These are phyloP conservation scores for Coemansia furcata DNA, from an alignment of 192 early-diverging fungal species.

Conservation along the genomic window DNA sequence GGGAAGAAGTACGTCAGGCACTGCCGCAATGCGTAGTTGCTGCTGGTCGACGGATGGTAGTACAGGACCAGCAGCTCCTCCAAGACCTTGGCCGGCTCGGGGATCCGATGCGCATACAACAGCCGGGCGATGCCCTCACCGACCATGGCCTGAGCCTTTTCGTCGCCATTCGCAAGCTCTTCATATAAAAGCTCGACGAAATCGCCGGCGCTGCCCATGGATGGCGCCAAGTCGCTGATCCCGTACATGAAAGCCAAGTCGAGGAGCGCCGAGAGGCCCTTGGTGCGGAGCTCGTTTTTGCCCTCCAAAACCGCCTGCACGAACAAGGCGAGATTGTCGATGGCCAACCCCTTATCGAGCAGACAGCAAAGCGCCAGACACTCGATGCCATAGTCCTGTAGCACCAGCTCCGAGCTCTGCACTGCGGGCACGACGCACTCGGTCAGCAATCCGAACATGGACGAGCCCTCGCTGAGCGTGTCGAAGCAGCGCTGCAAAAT, in stretches of 20 bases:
- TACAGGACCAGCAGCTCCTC: conserved; percentile 77
- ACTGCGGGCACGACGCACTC: conserved; percentile 72
- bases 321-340: conserved; percentile 73
- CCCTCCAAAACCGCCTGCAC: conserved; percentile 57
- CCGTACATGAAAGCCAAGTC: conserved; percentile 55
- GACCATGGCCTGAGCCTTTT: conserved; percentile 65
- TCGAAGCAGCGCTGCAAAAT: conserved; percentile 68
- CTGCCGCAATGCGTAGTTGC: conserved; percentile 71
- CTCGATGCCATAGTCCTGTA: conserved; percentile 77
- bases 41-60: conserved; percentile 69
- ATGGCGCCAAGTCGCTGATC: conserved; percentile 41
- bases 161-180: conserved; percentile 59
- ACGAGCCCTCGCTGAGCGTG: conserved; percentile 66
- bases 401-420: conserved; percentile 60
- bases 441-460: conserved; percentile 71
- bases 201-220: conserved; percentile 42
- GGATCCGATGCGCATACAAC: conserved; percentile 56
- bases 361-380: conserved; percentile 79
- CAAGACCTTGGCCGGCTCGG: conserved; percentile 53
- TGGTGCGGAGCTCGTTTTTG: conserved; percentile 57
- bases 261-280: conserved; percentile 67
- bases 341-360: conserved; percentile 70
- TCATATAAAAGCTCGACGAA: conserved; percentile 54
- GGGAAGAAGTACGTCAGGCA: conserved; percentile 91
- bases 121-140: conserved; percentile 79